A percentile compares a stretch with the other conserved stretches of the same genome.
Evolutionary conservation across 352 stramenopile genomes (phyloP).

Genomic region (Globisporangium radiosum): DNA sequence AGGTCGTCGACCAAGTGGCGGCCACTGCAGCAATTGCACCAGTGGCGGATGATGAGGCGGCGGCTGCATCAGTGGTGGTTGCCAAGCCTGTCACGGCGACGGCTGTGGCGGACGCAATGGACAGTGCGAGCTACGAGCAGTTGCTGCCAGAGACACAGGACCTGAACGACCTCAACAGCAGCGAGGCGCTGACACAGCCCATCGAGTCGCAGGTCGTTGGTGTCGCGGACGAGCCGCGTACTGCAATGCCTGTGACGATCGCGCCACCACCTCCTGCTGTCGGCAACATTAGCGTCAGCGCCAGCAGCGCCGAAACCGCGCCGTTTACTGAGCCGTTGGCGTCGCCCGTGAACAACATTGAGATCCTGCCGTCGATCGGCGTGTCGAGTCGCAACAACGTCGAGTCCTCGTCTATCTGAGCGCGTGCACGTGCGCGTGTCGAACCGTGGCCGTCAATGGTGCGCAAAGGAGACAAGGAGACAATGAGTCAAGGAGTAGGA

Average conservation of each 20-base stretch:
- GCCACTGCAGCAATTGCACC: neutral
- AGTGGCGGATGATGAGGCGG: too few relatives aligned
- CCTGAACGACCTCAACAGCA: slow-evolving; percentile 1
- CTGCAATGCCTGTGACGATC: neutral
- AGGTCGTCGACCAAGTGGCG: neutral
- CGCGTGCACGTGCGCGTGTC: too few relatives aligned
- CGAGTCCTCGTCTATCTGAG: too few relatives aligned
- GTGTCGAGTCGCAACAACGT: neutral
- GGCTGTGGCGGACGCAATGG: neutral
- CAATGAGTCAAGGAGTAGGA: too few relatives aligned
- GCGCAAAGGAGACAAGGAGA: too few relatives aligned
- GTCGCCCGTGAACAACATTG: slow-evolving; percentile 1
- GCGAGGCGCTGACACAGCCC: neutral
- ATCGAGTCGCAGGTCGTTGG: neutral
- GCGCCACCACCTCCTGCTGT: slow-evolving; percentile 1
- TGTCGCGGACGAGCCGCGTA: neutral
- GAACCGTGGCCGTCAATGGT: too few relatives aligned
- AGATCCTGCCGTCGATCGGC: neutral
- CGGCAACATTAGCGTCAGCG: neutral
- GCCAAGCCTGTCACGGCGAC: neutral
- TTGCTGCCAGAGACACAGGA: neutral
- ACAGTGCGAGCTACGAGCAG: neutral
- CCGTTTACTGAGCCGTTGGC: neutral
- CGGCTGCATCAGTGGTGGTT: neutral
- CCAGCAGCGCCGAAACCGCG: neutral